Conservation (phyloP, 257 asterid species). For the Jacaranda copaia region DNA sequence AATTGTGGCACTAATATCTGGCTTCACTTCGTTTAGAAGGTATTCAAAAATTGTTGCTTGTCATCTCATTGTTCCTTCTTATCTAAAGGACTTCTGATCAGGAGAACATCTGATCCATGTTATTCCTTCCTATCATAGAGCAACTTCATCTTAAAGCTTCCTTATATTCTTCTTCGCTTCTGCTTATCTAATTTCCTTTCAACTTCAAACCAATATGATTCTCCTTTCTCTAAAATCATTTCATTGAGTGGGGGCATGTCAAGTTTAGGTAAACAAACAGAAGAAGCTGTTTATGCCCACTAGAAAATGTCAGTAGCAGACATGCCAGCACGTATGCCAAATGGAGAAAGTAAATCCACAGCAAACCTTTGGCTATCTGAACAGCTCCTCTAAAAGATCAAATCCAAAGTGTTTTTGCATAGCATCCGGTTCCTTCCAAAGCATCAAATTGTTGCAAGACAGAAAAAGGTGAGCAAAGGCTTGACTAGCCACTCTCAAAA, state of each 20-base stretch:
- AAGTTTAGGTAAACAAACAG: background rate
- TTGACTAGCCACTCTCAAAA: background rate
- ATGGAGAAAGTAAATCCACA: background rate
- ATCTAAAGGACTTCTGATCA: slow-evolving; percentile 44
- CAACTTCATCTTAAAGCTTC: slow-evolving; percentile 55
- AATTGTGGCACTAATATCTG: slow-evolving; percentile 23
- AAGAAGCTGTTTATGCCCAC: slow-evolving; percentile 6
- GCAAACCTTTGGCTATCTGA: background rate
- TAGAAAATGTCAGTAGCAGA: background rate
- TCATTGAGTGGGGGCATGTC: background rate
- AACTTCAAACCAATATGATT: slow-evolving; percentile 31
- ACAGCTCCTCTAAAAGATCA: slow-evolving; percentile 7
- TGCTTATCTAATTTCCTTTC: slow-evolving; percentile 39
- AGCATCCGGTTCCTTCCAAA: slow-evolving; percentile 12
- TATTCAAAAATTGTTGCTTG: slow-evolving; percentile 33
- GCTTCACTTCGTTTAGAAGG: slow-evolving; percentile 11
- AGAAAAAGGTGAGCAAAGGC: background rate
- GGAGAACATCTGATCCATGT: slow-evolving; percentile 49
- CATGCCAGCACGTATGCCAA: slow-evolving; percentile 11
- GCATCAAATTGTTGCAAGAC: slow-evolving; percentile 10
- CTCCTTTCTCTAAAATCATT: slow-evolving; percentile 23
- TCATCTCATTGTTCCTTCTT: slow-evolving; percentile 42
- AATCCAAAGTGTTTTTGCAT: background rate
- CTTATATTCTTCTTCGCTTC: slow-evolving; percentile 39
- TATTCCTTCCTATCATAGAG: slow-evolving; percentile 51